A percentile compares a stretch with the other conserved stretches of the same genome.
phyloP scores from a whole-genome alignment of 139 green algal species.

The Chlorella ohadii region DNA sequence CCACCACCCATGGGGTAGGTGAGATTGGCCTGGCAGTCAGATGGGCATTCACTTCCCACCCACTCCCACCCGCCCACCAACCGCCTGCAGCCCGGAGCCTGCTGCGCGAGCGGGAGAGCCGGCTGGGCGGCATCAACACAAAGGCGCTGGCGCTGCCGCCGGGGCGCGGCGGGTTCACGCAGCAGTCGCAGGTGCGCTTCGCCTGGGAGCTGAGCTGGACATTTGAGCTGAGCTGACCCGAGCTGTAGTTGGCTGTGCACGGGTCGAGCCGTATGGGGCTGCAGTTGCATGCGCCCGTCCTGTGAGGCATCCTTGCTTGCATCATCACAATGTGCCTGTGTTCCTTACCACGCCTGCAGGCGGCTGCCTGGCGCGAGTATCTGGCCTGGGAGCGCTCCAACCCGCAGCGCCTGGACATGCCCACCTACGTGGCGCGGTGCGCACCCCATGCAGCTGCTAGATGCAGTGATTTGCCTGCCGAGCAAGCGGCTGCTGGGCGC shows the following conservation, averaged over 20 bases:
- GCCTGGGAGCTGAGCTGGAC: constrained; percentile 67
- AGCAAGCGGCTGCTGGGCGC: too few relatives aligned
- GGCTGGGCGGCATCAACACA: constrained; percentile 59
- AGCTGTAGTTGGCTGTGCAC: too few relatives aligned
- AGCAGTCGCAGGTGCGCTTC: constrained; percentile 67
- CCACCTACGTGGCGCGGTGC: constrained; percentile 19
- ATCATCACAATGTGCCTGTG: too few relatives aligned
- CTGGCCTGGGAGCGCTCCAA: constrained; percentile 81
- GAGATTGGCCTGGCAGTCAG: too few relatives aligned
- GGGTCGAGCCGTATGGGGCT: too few relatives aligned
- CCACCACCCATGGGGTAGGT: too few relatives aligned
- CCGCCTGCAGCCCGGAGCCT: constrained; percentile 42
- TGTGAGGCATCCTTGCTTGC: too few relatives aligned
- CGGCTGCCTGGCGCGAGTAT: constrained; percentile 70
- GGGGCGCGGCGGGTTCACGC: constrained; percentile 67
- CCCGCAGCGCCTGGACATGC: constrained; percentile 73
- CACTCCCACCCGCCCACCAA: not conserved
- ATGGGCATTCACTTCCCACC: too few relatives aligned
- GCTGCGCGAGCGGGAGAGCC: constrained; percentile 55
- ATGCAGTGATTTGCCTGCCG: too few relatives aligned
- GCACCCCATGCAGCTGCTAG: not conserved
- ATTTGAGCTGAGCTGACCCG: too few relatives aligned
- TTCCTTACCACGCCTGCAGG: constrained; percentile 70
- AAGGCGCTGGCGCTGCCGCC: constrained; percentile 71
- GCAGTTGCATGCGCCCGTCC: too few relatives aligned